Evolutionary conservation across 148 eudicot species (phyloP).

Genomic region (Chenopodium quinoa): DNA sequence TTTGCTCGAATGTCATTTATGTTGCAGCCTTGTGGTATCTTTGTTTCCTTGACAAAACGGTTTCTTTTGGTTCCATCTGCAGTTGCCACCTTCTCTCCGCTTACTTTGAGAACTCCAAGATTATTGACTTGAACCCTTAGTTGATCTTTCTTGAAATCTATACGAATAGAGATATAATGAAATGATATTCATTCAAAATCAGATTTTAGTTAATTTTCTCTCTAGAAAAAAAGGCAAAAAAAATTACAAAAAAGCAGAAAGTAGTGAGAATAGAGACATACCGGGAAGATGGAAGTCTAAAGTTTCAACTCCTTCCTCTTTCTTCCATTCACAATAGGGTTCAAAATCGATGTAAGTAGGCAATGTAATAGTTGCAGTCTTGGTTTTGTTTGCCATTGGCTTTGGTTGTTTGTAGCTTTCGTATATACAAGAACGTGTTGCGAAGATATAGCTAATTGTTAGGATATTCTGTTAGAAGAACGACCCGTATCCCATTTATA

Average conservation of each 20-base stretch:
- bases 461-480: neutral
- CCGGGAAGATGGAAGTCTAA: constrained; percentile 36
- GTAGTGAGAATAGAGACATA: constrained; percentile 2
- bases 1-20: constrained; percentile 51
- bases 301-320: constrained; percentile 20
- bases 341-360: constrained; percentile 34
- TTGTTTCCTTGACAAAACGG: constrained; percentile 52
- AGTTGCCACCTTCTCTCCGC: constrained; percentile 48
- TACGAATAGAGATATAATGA: neutral
- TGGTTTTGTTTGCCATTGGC: constrained; percentile 21
- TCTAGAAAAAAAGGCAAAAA: neutral
- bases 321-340: constrained; percentile 34
- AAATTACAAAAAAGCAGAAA: neutral
- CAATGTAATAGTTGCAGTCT: constrained; percentile 13
- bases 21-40: constrained; percentile 39
- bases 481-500: constrained; percentile 9
- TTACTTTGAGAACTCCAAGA: constrained; percentile 46
- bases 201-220: no score
- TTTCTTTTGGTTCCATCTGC: constrained; percentile 29
- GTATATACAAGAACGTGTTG: neutral
- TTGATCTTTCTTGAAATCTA: constrained; percentile 70
- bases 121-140: constrained; percentile 51
- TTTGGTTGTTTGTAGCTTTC: neutral
- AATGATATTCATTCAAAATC: no score
- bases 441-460: neutral